Percentiles rank a stretch among this genome's conserved stretches.
Evolutionary conservation across 805 yeast species (phyloP).

Genomic region (Kazachstania africana): DNA sequence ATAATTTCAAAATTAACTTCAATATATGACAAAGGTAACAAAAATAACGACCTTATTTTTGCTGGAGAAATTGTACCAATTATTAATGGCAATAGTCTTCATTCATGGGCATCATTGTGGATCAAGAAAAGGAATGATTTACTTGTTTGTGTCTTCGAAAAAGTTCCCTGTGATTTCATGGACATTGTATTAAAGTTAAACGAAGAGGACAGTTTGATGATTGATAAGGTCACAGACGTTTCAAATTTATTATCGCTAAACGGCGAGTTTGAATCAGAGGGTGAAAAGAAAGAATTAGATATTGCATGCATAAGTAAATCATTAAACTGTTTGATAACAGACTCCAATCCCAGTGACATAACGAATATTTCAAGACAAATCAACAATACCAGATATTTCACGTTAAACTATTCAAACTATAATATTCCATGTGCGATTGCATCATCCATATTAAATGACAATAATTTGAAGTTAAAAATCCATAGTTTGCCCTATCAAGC

Average conservation of each 20-base stretch:
- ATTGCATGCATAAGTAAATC: neutral
- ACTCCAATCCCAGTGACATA: slow-evolving; percentile 4
- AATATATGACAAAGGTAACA: slow-evolving; percentile 12
- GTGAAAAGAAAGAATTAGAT: neutral
- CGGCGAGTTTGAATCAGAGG: no score
- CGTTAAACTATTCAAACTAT: slow-evolving; percentile 35
- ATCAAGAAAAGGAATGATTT: slow-evolving; percentile 61
- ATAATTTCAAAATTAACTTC: slow-evolving; percentile 42
- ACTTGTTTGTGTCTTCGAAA: slow-evolving; percentile 74
- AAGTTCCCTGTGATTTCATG: slow-evolving; percentile 55
- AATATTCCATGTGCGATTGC: slow-evolving; percentile 68
- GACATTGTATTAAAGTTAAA: slow-evolving; percentile 35
- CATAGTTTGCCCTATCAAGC: slow-evolving; percentile 78
- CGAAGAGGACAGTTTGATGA: slow-evolving; percentile 13
- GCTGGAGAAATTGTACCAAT: slow-evolving; percentile 79
- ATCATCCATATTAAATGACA: slow-evolving; percentile 42
- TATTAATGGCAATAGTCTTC: slow-evolving; percentile 20
- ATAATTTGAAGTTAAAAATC: slow-evolving; percentile 45
- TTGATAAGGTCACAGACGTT: neutral
- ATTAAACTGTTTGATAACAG: no score
- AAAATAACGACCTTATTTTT: slow-evolving; percentile 38
- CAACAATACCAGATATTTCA: slow-evolving; percentile 52
- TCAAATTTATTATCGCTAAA: neutral
- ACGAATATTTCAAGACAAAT: slow-evolving; percentile 32
- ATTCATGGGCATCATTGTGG: slow-evolving; percentile 35